These are phyloP conservation scores for Camelina laxa DNA, from an alignment of 345 rosid genomes.

Conservation along the genomic window DNA sequence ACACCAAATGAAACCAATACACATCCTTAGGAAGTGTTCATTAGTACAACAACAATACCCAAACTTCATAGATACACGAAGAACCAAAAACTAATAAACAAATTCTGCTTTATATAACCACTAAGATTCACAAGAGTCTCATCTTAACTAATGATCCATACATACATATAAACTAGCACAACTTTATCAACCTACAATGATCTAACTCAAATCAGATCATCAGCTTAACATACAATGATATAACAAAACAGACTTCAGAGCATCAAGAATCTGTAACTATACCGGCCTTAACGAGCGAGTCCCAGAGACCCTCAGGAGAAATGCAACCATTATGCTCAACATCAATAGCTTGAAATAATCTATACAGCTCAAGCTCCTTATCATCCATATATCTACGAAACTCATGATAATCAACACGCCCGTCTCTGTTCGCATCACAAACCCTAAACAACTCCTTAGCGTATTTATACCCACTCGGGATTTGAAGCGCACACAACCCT, in stretches of 20 bases:
- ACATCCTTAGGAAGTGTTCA: not conserved
- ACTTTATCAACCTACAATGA: not conserved
- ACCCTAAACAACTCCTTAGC: conserved; percentile 73
- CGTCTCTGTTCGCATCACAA: conserved; percentile 67
- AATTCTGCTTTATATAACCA: not conserved
- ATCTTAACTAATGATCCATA: not conserved
- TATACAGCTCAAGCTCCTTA: conserved; percentile 74
- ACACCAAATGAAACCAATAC: conserved; percentile 13
- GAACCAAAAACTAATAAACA: not conserved
- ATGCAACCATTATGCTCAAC: conserved; percentile 76
- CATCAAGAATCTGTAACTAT: conserved; percentile 14
- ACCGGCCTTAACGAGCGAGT: conserved; percentile 80
- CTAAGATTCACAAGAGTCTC: not conserved
- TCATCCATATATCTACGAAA: conserved; percentile 77
- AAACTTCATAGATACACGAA: not conserved
- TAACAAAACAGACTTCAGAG: not conserved
- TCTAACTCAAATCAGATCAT: not conserved
- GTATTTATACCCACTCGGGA: conserved; percentile 67
- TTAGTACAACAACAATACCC: not conserved
- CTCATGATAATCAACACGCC: conserved; percentile 69
- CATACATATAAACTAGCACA: not conserved
- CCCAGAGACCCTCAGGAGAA: conserved; percentile 73
- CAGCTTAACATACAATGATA: conserved; percentile 7
- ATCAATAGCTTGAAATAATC: conserved; percentile 76
- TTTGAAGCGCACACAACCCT: conserved; percentile 62